Base-by-base conservation (phyloP, 2,329 filamentous ascomycete species). In the Diaporthe humulicola region DNA sequence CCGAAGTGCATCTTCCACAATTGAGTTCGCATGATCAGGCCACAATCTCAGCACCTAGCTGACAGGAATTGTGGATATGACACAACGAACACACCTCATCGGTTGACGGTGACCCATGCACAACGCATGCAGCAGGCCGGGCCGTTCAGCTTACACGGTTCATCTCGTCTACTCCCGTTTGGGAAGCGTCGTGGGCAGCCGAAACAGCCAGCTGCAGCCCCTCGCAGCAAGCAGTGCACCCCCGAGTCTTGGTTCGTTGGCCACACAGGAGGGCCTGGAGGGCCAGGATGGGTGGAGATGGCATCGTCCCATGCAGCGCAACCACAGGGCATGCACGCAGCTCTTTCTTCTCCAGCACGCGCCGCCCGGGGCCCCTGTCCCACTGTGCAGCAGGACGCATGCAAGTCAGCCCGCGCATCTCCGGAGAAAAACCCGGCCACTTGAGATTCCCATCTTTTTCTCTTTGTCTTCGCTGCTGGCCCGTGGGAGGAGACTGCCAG, bases 341-440 rank as follows among this genome's bases (percentile, higher is more conserved):
- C 42, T 22, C 28, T 30, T 38, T 38, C 38, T 19, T 61, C 52
- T 48, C n/a, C 64, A 70, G 72, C 72, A 74, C 36, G 54, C 72
- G 66, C 54, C 56, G 64, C 30, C 56, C 40, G 45, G 56, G 52
- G 61, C 56, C 66, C 61, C 61, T 74, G 42, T 64, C 17, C 45
- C 42, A 14, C 54, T 40, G 33, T 70, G 72, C 72, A 73, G 72
- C 40, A 70, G 64, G 52, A 73, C 64, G 73, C 66, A 73, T 74
- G 72, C 64, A 70, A 54, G 36, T 52, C 42, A 71, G 19, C 66
- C 66, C 45, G 36, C 57, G 40, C 70, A 72, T 56, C 57, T 72
- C 70, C 70, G 58, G 56, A 64, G 48, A 52, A 70, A 60, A 56
- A 48, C 56, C 54, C 50, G 54, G 61, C 66, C 56, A 71, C n/a